Evolutionary conservation across 257 asterid genomes (phyloP).

Genomic region (Solanum ahanhuiri): DNA sequence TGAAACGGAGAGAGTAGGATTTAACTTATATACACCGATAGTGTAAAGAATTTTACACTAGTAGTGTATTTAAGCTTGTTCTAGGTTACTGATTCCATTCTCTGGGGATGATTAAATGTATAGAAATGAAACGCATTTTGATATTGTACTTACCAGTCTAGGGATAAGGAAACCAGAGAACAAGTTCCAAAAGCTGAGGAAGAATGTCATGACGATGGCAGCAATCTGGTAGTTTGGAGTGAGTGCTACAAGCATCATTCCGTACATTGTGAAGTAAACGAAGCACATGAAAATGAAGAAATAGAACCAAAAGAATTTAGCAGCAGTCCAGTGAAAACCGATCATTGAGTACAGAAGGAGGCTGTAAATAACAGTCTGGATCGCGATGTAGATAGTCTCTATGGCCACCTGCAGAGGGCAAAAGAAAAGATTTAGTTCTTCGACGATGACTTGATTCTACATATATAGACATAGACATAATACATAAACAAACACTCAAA

Average conservation of each 20-base stretch:
- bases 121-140: not conserved
- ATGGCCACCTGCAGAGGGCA: conserved; percentile 45
- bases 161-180: conserved; percentile 73
- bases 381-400: conserved; percentile 39
- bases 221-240: conserved; percentile 71
- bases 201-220: conserved; percentile 72
- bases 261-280: conserved; percentile 61
- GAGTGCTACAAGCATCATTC: conserved; percentile 86
- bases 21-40: not conserved
- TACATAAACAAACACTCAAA: not conserved
- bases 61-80: not conserved
- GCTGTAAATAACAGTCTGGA: conserved; percentile 61
- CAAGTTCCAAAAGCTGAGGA: conserved; percentile 83
- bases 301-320: conserved; percentile 62
- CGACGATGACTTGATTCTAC: not conserved
- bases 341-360: conserved; percentile 73
- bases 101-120: not conserved
- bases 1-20: not conserved
- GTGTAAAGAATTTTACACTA: not conserved
- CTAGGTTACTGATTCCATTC: not conserved
- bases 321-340: conserved; percentile 57
- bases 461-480: not conserved
- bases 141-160: conserved; percentile 46
- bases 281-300: conserved; percentile 73
- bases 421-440: not conserved